Conservation (phyloP, 2,329 filamentous ascomycete genomes). For the Ascosphaera apis region DNA sequence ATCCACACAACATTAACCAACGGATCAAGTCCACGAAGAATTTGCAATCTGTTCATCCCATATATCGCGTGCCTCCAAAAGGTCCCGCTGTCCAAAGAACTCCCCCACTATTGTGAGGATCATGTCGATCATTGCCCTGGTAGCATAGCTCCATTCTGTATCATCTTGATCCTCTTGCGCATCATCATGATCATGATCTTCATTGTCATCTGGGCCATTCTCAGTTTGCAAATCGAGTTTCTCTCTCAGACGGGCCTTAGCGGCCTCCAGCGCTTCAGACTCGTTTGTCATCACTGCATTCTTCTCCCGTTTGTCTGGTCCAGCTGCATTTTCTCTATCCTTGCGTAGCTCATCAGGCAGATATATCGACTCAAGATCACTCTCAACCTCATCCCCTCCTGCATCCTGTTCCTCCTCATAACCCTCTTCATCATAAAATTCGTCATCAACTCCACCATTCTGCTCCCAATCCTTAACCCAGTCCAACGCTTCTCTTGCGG, state of each 20-base stretch:
- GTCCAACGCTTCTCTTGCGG: slow-evolving; percentile 33
- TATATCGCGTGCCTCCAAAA: slow-evolving; percentile 47
- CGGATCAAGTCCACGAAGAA: not conserved
- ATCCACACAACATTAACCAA: too few species aligned
- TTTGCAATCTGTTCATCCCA: slow-evolving; percentile 17
- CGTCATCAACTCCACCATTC: slow-evolving; percentile 13
- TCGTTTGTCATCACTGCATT: slow-evolving; percentile 3
- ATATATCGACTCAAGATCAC: slow-evolving; percentile 1
- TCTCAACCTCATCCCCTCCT: slow-evolving; percentile 1
- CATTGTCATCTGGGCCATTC: slow-evolving; percentile 10
- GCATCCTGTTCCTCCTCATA: slow-evolving; percentile 8
- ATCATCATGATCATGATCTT: slow-evolving; percentile 4
- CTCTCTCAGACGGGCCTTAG: slow-evolving; percentile 24
- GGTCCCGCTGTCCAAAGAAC: slow-evolving; percentile 69
- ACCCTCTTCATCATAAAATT: slow-evolving; percentile 11
- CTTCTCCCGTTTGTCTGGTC: slow-evolving; percentile 3
- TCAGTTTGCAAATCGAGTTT: slow-evolving; percentile 10
- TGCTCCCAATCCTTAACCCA: slow-evolving; percentile 21
- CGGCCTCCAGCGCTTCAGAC: slow-evolving; percentile 22
- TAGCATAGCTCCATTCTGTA: slow-evolving; percentile 8
- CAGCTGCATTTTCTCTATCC: slow-evolving; percentile 1
- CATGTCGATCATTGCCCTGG: slow-evolving; percentile 64
- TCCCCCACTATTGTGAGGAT: slow-evolving; percentile 72
- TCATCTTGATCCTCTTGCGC: slow-evolving; percentile 23
- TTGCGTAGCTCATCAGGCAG: not conserved